These are phyloP conservation scores for Fragaria ananassa DNA, from an alignment of 306 rosid genomes.

Conservation along the genomic window DNA sequence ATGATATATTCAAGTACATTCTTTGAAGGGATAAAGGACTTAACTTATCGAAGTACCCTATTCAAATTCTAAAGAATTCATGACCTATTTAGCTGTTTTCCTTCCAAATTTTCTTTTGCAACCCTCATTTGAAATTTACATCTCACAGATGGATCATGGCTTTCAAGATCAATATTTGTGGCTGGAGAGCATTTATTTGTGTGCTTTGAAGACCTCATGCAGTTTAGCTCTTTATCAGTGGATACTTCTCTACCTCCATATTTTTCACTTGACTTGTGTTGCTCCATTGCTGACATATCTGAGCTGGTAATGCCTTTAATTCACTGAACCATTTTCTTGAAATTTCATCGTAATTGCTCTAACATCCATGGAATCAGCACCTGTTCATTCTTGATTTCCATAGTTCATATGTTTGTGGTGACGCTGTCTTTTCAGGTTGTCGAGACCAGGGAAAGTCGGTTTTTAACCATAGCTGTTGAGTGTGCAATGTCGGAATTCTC, in stretches of 20 bases:
- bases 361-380: background rate
- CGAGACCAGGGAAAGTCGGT: conserved; percentile 40
- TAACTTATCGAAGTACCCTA: background rate
- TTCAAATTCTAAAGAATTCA: background rate
- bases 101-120: background rate
- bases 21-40: background rate
- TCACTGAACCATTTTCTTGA: background rate
- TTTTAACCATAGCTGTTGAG: conserved; percentile 52
- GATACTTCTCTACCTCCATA: conserved; percentile 52
- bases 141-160: conserved; percentile 62
- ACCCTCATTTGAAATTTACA: background rate
- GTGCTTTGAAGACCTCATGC: conserved; percentile 69
- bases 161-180: conserved; percentile 74
- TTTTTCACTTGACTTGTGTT: conserved; percentile 64
- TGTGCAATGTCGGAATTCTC: conserved; percentile 36
- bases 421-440: conserved; percentile 46
- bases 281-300: conserved; percentile 59
- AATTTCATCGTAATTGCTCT: background rate
- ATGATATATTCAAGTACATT: background rate
- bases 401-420: background rate
- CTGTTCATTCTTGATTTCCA: background rate
- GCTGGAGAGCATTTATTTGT: conserved; percentile 57
- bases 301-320: conserved; percentile 55
- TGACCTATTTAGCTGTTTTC: background rate
- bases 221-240: conserved; percentile 50